Conservation (phyloP, 345 rosid species). For the Boechera stricta region DNA sequence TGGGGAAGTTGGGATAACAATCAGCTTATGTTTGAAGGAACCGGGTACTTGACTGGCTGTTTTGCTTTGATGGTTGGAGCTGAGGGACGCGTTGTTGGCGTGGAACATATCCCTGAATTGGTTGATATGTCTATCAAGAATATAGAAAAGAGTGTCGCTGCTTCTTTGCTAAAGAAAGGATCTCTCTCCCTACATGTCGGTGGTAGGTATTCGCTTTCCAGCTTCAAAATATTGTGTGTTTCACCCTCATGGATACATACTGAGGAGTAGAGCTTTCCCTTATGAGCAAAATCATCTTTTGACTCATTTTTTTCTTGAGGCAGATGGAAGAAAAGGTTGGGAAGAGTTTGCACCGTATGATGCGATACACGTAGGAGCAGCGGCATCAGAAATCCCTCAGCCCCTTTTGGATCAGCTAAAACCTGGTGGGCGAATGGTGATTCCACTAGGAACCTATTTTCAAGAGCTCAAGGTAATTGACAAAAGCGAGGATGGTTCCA, state of each 20-base stretch:
- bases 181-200: constrained; percentile 79
- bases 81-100: constrained; percentile 83
- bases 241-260: not conserved
- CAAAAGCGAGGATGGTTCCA: constrained; percentile 79
- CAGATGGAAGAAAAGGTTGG: constrained; percentile 97
- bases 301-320: constrained; percentile 8
- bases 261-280: constrained; percentile 13
- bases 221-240: not conserved
- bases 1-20: not conserved
- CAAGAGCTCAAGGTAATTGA: constrained; percentile 86
- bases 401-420: constrained; percentile 91
- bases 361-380: constrained; percentile 98
- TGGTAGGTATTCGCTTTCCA: constrained; percentile 48
- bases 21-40: constrained; percentile 53
- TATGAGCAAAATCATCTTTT: not conserved
- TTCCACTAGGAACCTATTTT: constrained; percentile 82
- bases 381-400: constrained; percentile 85
- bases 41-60: constrained; percentile 94
- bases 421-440: constrained; percentile 98
- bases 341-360: constrained; percentile 84
- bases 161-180: constrained; percentile 69
- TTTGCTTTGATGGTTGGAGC: constrained; percentile 93
- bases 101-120: constrained; percentile 91
- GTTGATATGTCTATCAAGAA: constrained; percentile 70
- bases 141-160: constrained; percentile 73